Base-by-base conservation (phyloP, 1,284 basidiomycete genomes). In the Gomphus bonarii region DNA sequence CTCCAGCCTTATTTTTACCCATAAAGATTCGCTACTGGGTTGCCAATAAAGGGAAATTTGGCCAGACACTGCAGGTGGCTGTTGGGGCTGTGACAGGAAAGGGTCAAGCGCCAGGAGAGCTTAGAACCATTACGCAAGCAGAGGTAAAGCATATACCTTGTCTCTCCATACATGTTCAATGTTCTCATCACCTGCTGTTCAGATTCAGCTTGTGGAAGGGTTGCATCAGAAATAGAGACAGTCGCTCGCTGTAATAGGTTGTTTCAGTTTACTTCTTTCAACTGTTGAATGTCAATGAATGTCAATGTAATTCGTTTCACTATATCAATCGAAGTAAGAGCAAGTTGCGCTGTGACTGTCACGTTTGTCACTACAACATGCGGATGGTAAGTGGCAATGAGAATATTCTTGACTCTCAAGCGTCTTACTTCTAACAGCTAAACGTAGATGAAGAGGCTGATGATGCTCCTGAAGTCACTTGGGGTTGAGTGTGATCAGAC, bases 401-500 rank as follows among this genome's bases (percentile, higher is more conserved):
- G 16, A 22, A 18, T 16, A 20, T 28, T 9, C 22, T 7, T n/a
- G 14, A 12, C 33, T 49, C 46, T 11, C 33, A 49, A 1, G 18
- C 35, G 6, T 28, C n/a, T 30, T 49, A 35, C 14, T 30, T 22
- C 3, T 36, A 8, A 25, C 40, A 88, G 86, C 73, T 88, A 63
- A 76, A 81, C 58, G 82, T 83, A 61, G 85, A 91, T 65, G 87
- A 91, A 58, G 90, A 94, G 69, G 79, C 74, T 57, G 82, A 86
- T 54, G 90, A 94, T 64, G 81, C 83, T 38, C 73, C 77, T 59
- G 91, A 95, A 69, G 94, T 97, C 51, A 91, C 90, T 28, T 95
- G 92, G 93, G 90, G 90, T 91, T 60, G 61, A 81, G 73, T 58
- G 33, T 48, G 42, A 40, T 25, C 47, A 58, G 35, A 42, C 38